A percentile compares a stretch with the other conserved stretches of the same genome.
These are phyloP conservation scores for Ziziphus jujuba DNA, from an alignment of 306 rosid genomes.

Conservation along the genomic window DNA sequence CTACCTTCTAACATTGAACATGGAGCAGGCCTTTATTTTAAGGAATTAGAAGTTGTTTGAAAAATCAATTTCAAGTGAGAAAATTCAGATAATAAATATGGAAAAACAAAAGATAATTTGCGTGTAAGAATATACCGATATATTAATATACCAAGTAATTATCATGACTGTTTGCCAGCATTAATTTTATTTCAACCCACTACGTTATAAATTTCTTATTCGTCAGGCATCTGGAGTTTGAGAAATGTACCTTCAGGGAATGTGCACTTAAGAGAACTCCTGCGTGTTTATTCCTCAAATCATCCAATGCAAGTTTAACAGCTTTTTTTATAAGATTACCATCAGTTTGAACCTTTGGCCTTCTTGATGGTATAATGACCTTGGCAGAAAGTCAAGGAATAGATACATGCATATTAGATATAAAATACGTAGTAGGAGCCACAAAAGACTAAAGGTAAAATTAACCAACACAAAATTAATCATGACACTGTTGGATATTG, in stretches of 20 bases:
- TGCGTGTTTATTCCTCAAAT: slow-evolving; percentile 69
- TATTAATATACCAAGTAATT: neutral
- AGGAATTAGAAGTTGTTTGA: too few relatives aligned
- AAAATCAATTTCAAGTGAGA: too few relatives aligned
- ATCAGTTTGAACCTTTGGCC: slow-evolving; percentile 45
- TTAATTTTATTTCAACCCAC: too few relatives aligned
- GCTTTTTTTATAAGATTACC: slow-evolving; percentile 62
- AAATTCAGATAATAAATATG: too few relatives aligned
- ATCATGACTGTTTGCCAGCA: too few relatives aligned
- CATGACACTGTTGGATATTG: slow-evolving; percentile 48
- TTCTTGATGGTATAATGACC: slow-evolving; percentile 36
- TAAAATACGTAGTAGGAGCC: slow-evolving; percentile 5
- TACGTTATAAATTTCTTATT: too few relatives aligned
- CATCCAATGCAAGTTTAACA: slow-evolving; percentile 69
- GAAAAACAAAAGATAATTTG: too few relatives aligned
- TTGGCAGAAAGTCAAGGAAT: slow-evolving; percentile 67
- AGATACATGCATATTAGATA: slow-evolving; percentile 7
- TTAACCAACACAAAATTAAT: neutral
- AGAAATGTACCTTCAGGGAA: slow-evolving; percentile 60
- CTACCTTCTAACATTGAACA: too few relatives aligned
- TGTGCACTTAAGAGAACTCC: slow-evolving; percentile 81
- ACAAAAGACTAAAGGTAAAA: neutral
- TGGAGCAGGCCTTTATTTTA: too few relatives aligned
- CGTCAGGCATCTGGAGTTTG: neutral
- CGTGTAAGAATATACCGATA: too few relatives aligned